Conservation (phyloP, 140 eudicot genomes). For the Bidens hawaiensis region DNA sequence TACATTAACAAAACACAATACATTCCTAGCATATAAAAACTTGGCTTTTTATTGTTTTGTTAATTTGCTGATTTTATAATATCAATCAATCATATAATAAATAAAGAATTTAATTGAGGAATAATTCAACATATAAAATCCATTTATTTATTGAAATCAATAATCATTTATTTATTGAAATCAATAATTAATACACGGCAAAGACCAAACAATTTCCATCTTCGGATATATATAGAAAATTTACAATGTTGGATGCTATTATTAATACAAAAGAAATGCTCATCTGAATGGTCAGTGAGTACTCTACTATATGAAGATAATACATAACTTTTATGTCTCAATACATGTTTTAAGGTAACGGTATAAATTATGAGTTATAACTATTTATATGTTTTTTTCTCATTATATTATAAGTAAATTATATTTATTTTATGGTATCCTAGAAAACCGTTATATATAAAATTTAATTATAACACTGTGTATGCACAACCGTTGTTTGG, state of each 20-base stretch:
- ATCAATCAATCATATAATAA: too few relatives aligned
- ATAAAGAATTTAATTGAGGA: not conserved
- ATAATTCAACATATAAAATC: not conserved
- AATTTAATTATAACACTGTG: not conserved
- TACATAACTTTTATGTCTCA: not conserved
- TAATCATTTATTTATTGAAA: too few relatives aligned
- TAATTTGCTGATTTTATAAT: not conserved
- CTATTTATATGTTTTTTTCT: not conserved
- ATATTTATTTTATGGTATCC: not conserved
- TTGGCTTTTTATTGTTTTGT: not conserved
- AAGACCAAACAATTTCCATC: too few relatives aligned
- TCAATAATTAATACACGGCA: too few relatives aligned
- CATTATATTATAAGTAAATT: not conserved
- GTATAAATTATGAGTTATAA: not conserved
- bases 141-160: not conserved
- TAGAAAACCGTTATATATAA: not conserved
- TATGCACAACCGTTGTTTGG: slow-evolving; percentile 3
- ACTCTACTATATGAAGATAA: not conserved
- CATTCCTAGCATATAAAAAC: slow-evolving; percentile 1
- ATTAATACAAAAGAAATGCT: too few relatives aligned
- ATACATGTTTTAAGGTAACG: not conserved
- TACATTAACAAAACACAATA: slow-evolving; percentile 8
- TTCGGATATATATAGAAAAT: not conserved
- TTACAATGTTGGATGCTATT: too few relatives aligned
- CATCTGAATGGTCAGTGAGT: too few relatives aligned